Conservation (phyloP, 805 yeast species). For the Ogataea degrootiae region DNA sequence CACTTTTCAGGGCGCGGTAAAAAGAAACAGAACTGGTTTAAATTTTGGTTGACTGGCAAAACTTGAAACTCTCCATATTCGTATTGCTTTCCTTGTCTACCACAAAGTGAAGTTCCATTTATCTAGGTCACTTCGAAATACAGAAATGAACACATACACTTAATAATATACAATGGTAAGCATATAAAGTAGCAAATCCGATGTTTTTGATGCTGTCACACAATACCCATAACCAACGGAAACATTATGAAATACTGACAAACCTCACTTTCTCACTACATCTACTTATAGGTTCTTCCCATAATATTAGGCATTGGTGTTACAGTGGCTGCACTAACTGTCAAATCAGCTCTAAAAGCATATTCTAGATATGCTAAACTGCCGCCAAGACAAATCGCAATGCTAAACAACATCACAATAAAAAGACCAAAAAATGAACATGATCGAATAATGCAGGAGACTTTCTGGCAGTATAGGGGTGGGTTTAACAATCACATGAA, state of each 20-base stretch:
- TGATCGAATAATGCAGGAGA: conserved; percentile 11
- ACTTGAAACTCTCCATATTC: too few relatives aligned
- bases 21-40: too few relatives aligned
- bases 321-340: conserved; percentile 46
- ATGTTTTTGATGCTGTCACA: too few relatives aligned
- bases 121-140: too few relatives aligned
- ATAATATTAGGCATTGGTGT: conserved; percentile 52
- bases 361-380: conserved; percentile 26
- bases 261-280: background rate
- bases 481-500: conserved; percentile 63
- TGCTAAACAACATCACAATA: conserved; percentile 32
- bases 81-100: too few relatives aligned
- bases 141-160: too few relatives aligned
- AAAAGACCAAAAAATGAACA: conserved; percentile 10
- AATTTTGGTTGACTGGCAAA: too few relatives aligned
- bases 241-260: conserved; percentile 9
- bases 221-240: too few relatives aligned
- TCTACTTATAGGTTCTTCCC: conserved; percentile 38
- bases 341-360: conserved; percentile 35
- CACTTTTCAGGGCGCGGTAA: too few relatives aligned
- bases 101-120: too few relatives aligned
- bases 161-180: too few relatives aligned
- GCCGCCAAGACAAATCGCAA: conserved; percentile 35
- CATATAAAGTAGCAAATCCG: too few relatives aligned
- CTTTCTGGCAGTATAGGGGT: conserved; percentile 45